Evolutionary conservation across 2,329 filamentous ascomycete genomes (phyloP).

Genomic region (Fusarium sp.): DNA sequence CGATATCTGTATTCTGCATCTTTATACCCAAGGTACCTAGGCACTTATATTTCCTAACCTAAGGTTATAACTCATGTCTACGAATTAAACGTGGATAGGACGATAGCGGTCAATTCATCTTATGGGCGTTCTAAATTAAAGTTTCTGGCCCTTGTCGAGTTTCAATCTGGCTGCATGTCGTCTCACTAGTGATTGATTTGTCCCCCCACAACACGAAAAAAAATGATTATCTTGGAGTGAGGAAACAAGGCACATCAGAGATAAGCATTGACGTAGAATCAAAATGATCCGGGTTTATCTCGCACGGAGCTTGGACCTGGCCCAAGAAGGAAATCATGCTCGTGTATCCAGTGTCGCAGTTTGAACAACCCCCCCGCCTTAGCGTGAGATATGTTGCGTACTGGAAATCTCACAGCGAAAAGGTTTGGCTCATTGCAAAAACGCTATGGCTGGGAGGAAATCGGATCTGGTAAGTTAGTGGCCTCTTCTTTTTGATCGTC

Average conservation of each 20-base stretch:
- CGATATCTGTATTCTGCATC: slow-evolving; percentile 18
- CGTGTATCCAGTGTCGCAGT: slow-evolving; percentile 17
- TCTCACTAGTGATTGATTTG: neutral
- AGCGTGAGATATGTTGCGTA: neutral
- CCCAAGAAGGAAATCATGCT: slow-evolving; percentile 30
- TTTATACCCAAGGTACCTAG: neutral
- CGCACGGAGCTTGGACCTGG: neutral
- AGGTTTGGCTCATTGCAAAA: slow-evolving; percentile 19
- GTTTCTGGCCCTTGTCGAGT: neutral
- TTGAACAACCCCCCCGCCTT: neutral
- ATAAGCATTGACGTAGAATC: neutral
- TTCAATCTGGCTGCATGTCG: neutral
- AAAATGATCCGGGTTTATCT: too few relatives aligned
- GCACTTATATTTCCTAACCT: neutral
- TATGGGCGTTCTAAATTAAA: neutral
- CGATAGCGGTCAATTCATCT: neutral
- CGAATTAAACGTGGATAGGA: neutral
- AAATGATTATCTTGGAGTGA: neutral
- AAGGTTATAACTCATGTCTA: neutral
- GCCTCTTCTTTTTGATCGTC: neutral
- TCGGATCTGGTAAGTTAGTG: neutral
- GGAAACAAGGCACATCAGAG: neutral
- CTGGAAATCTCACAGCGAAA: slow-evolving; percentile 9
- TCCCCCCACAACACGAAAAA: slow-evolving; percentile 9
- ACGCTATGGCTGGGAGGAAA: neutral